Evolutionary conservation across 495 filamentous ascomycete species (phyloP).

Genomic region (Hypoxylon rickii): DNA sequence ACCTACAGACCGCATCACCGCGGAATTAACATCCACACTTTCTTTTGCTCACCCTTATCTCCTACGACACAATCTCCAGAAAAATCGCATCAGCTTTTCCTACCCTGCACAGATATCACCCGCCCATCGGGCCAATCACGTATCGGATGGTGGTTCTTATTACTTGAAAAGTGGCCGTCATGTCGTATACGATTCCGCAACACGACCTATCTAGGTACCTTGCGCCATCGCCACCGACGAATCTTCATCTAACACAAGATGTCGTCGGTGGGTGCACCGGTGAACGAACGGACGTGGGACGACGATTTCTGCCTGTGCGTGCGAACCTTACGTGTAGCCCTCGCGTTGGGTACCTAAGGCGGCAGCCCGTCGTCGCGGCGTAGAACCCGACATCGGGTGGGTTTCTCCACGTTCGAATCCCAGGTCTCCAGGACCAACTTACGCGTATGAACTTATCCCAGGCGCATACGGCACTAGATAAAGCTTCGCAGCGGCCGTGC

Average conservation of each 20-base stretch:
- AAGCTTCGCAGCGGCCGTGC: neutral
- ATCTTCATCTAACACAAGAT: constrained; percentile 19
- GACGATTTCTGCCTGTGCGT: neutral
- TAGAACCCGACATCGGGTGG: neutral
- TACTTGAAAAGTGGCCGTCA: constrained; percentile 22
- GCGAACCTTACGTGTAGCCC: neutral
- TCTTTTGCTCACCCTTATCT: neutral
- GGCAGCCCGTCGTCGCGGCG: too few relatives aligned
- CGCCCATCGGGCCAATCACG: constrained; percentile 11
- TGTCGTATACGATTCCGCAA: constrained; percentile 11
- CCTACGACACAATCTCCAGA: constrained; percentile 1
- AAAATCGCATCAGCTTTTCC: constrained; percentile 4
- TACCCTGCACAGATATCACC: constrained; percentile 7
- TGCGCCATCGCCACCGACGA: neutral
- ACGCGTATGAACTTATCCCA: too few relatives aligned
- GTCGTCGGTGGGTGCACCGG: constrained; percentile 12
- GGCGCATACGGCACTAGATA: too few relatives aligned
- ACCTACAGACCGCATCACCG: neutral
- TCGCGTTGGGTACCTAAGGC: too few relatives aligned
- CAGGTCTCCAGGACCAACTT: neutral
- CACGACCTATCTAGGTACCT: neutral
- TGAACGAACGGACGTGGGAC: constrained; percentile 4
- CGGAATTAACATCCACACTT: neutral
- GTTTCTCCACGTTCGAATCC: neutral
- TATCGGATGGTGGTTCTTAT: constrained; percentile 26